A percentile compares a stretch with the other conserved stretches of the same genome.
Evolutionary conservation across 805 yeast genomes (phyloP).

Genomic region (Tetrapisispora fleetii): DNA sequence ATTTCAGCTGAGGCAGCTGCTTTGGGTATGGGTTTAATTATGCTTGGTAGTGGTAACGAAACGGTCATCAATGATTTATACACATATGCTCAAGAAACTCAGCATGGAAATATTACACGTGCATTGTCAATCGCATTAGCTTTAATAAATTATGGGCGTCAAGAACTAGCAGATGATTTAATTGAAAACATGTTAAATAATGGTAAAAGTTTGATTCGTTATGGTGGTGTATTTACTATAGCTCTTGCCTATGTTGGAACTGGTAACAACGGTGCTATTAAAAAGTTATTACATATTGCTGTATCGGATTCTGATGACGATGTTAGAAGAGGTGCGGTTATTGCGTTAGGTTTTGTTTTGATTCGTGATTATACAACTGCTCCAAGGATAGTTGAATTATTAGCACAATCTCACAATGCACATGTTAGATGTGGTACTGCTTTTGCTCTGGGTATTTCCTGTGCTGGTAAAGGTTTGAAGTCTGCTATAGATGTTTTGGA

Average conservation of each 20-base stretch:
- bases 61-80: conserved; percentile 69
- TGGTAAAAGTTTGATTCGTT: conserved; percentile 78
- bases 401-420: conserved; percentile 92
- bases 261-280: conserved; percentile 79
- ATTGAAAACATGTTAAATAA: conserved; percentile 59
- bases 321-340: conserved; percentile 93
- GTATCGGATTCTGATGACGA: conserved; percentile 95
- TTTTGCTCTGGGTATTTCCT: conserved; percentile 90
- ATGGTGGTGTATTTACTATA: conserved; percentile 90
- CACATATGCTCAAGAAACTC: conserved; percentile 86
- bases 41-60: conserved; percentile 82
- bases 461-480: conserved; percentile 87
- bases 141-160: conserved; percentile 74
- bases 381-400: conserved; percentile 87
- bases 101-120: conserved; percentile 89
- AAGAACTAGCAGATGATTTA: conserved; percentile 62
- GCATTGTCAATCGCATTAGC: conserved; percentile 90
- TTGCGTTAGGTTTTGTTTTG: conserved; percentile 81
- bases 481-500: conserved; percentile 88
- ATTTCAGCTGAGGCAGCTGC: conserved; percentile 96
- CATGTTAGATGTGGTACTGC: conserved; percentile 98
- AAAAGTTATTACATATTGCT: conserved; percentile 79
- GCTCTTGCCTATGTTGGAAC: conserved; percentile 97
- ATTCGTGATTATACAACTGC: conserved; percentile 86
- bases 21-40: conserved; percentile 87